phyloP scores from a whole-genome alignment of 2,329 filamentous ascomycete species.

The Chaetoscypha palmicola region DNA sequence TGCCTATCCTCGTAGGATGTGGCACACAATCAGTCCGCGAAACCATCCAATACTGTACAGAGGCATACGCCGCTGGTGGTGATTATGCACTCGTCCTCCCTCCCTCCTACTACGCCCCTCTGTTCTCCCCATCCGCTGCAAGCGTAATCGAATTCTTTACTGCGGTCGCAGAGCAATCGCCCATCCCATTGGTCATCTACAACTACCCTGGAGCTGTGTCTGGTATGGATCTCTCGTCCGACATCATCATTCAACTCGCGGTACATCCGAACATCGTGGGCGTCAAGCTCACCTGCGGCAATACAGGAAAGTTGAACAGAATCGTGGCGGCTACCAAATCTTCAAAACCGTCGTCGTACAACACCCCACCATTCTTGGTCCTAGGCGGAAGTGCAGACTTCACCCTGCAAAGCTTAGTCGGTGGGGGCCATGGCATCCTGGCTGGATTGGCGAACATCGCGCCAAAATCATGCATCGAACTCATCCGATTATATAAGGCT shows the following conservation, averaged over 20 bases:
- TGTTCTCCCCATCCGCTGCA: slow-evolving; percentile 48
- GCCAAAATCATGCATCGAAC: slow-evolving; percentile 55
- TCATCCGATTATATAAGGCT: slow-evolving; percentile 52
- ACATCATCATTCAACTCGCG: slow-evolving; percentile 73
- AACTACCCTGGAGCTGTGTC: slow-evolving; percentile 86
- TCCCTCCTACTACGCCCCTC: slow-evolving; percentile 58
- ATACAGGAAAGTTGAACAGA: slow-evolving; percentile 55
- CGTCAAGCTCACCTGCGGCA: slow-evolving; percentile 89
- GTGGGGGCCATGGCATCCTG: slow-evolving; percentile 65
- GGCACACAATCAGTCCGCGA: slow-evolving; percentile 60
- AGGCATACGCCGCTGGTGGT: slow-evolving; percentile 55
- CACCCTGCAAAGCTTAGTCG: slow-evolving; percentile 61
- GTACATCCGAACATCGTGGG: slow-evolving; percentile 79
- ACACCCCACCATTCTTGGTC: slow-evolving; percentile 51
- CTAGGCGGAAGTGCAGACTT: slow-evolving; percentile 70
- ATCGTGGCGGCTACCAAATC: slow-evolving; percentile 48
- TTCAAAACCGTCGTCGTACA: slow-evolving; percentile 37
- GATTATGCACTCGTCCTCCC: slow-evolving; percentile 62
- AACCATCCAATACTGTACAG: slow-evolving; percentile 55
- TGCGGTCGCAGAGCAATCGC: slow-evolving; percentile 57
- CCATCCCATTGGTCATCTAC: slow-evolving; percentile 75
- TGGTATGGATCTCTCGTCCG: slow-evolving; percentile 83
- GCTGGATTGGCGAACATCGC: slow-evolving; percentile 65
- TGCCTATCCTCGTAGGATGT: slow-evolving; percentile 61
- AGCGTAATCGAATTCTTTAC: slow-evolving; percentile 53